These are phyloP conservation scores for Lycium ferocissimum DNA, from an alignment of 257 asterid genomes.

Conservation along the genomic window DNA sequence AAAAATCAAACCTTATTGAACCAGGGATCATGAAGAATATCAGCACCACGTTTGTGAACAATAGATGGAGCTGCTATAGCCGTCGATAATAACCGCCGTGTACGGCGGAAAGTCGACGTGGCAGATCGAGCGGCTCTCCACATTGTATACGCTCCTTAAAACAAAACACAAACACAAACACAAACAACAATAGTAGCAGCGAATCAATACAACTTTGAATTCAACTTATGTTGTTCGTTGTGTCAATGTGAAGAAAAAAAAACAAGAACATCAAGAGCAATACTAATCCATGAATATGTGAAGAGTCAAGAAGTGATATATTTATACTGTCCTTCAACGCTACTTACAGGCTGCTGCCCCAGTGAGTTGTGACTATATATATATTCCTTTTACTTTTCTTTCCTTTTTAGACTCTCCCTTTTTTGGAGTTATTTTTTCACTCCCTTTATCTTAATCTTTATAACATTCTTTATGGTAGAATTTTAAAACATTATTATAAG, in stretches of 20 bases:
- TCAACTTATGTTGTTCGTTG: neutral
- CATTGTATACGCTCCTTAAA: conserved; percentile 45
- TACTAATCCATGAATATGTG: neutral
- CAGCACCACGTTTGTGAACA: conserved; percentile 97
- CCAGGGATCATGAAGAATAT: conserved; percentile 98
- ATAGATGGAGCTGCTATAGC: conserved; percentile 91
- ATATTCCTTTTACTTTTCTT: conserved; percentile 20
- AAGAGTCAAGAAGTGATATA: neutral
- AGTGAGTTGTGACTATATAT: neutral
- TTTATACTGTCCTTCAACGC: neutral
- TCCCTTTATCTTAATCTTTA: neutral
- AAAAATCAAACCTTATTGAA: conserved; percentile 75
- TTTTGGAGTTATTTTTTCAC: neutral
- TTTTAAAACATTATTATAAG: no score
- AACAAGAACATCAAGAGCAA: neutral
- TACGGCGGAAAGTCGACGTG: conserved; percentile 65
- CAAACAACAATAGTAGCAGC: neutral
- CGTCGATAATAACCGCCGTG: conserved; percentile 61
- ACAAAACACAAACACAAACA: no score
- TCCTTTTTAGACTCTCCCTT: neutral
- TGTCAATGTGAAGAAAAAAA: neutral
- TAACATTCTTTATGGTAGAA: neutral
- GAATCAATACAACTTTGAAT: neutral
- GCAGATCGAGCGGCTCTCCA: conserved; percentile 88
- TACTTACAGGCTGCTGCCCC: neutral